Evolutionary conservation across 2,329 filamentous ascomycete genomes (phyloP).

Genomic region (Pseudogymnoascus sp.): DNA sequence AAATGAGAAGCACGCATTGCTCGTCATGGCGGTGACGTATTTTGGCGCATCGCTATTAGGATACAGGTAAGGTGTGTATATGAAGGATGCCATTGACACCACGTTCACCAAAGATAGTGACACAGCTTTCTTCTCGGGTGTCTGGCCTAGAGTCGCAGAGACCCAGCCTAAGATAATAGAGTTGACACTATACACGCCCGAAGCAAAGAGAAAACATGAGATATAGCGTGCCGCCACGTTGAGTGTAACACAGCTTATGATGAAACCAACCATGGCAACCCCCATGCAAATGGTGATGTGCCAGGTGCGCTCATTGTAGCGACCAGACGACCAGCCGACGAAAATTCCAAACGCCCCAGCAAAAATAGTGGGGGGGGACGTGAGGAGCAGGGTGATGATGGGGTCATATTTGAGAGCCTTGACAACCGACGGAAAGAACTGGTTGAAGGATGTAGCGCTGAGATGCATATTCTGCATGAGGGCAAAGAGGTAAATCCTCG

Average conservation of each 20-base stretch:
- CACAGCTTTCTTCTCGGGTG: constrained; percentile 30
- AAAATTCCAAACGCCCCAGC: constrained; percentile 32
- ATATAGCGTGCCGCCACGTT: constrained; percentile 18
- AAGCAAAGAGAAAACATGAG: constrained; percentile 15
- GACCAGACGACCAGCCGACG: constrained; percentile 33
- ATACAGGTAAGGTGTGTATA: constrained; percentile 32
- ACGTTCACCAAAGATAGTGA: constrained; percentile 31
- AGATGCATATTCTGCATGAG: constrained; percentile 41
- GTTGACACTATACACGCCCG: constrained; percentile 14
- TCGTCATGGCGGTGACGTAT: constrained; percentile 24
- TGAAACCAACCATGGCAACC: constrained; percentile 26
- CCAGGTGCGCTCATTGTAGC: constrained; percentile 31
- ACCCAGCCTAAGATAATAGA: constrained; percentile 16
- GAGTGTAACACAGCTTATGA: constrained; percentile 26
- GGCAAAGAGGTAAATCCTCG: constrained; percentile 35
- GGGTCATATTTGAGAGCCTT: constrained; percentile 29
- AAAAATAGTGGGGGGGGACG: constrained; percentile 33
- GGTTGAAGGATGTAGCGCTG: constrained; percentile 33
- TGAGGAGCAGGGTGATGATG: constrained; percentile 35
- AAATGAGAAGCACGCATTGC: constrained; percentile 22
- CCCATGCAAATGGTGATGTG: constrained; percentile 30
- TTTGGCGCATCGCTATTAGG: constrained; percentile 26
- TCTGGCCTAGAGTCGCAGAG: constrained; percentile 27
- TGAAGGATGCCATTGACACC: constrained; percentile 29
- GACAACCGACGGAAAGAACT: constrained; percentile 35